Conservation (phyloP, 2,329 filamentous ascomycete species). For the Lasiodiplodia sp. region DNA sequence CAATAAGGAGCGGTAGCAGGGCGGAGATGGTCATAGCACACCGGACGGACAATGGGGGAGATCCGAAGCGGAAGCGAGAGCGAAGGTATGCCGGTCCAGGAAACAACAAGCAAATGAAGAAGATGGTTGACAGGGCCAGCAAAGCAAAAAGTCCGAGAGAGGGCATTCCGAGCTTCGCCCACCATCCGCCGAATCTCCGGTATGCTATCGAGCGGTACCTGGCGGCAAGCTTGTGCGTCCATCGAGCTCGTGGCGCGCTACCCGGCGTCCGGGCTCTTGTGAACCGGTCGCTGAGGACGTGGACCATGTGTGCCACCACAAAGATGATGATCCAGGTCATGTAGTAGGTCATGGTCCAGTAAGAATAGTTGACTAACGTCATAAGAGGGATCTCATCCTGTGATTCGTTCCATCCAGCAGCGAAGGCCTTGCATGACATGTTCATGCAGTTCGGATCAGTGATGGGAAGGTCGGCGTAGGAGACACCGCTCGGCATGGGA, state of each 20-base stretch:
- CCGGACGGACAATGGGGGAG: slow-evolving; percentile 37
- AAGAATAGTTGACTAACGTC: slow-evolving; percentile 31
- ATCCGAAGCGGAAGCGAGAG: slow-evolving; percentile 36
- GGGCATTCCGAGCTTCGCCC: slow-evolving; percentile 29
- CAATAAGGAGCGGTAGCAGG: slow-evolving; percentile 38
- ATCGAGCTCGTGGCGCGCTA: not conserved
- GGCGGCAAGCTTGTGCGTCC: slow-evolving; percentile 30
- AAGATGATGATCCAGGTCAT: slow-evolving; percentile 33
- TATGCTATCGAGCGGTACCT: slow-evolving; percentile 33
- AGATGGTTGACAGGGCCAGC: slow-evolving; percentile 32
- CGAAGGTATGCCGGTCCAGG: slow-evolving; percentile 34
- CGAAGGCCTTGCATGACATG: slow-evolving; percentile 31
- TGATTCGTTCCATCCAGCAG: slow-evolving; percentile 31
- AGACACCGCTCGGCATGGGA: slow-evolving; percentile 26
- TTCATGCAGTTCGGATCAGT: slow-evolving; percentile 33
- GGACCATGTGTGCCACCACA: slow-evolving; percentile 28
- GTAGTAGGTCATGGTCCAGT: slow-evolving; percentile 34
- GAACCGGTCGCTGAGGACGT: slow-evolving; percentile 25
- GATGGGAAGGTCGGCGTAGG: slow-evolving; percentile 32
- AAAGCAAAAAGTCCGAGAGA: slow-evolving; percentile 34
- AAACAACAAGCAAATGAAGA: slow-evolving; percentile 34
- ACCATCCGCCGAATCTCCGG: slow-evolving; percentile 32
- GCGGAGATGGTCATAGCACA: slow-evolving; percentile 40
- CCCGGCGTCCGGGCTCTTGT: not conserved
- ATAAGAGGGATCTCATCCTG: slow-evolving; percentile 31